These are phyloP conservation scores for Sicyos baderoa DNA, from an alignment of 306 rosid genomes.

Conservation along the genomic window DNA sequence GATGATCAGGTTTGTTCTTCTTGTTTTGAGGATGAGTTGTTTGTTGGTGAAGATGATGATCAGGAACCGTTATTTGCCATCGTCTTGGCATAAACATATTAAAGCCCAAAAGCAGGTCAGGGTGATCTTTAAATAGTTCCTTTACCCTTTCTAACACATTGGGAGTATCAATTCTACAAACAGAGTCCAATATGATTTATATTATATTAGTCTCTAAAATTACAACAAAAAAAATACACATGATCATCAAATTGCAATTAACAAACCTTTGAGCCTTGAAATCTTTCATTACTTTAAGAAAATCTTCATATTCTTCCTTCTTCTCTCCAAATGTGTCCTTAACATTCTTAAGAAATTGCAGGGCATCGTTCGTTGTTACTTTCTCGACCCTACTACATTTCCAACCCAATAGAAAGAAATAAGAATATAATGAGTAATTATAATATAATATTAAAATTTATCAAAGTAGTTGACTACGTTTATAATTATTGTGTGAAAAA, in stretches of 20 bases:
- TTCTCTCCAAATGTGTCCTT: constrained; percentile 88
- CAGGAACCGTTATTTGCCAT: constrained; percentile 64
- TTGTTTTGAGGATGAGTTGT: constrained; percentile 74
- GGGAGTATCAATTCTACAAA: constrained; percentile 73
- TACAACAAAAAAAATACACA: not conserved
- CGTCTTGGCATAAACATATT: constrained; percentile 97
- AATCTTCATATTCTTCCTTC: constrained; percentile 75
- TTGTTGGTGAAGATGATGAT: constrained; percentile 61
- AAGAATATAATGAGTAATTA: too few species aligned
- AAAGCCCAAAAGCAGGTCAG: constrained; percentile 80
- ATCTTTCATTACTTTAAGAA: constrained; percentile 96
- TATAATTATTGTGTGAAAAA: too few species aligned
- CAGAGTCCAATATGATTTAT: too few species aligned
- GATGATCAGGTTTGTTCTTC: constrained; percentile 62
- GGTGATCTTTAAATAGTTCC: constrained; percentile 89
- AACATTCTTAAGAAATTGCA: constrained; percentile 79
- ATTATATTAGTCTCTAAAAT: too few species aligned
- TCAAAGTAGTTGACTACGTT: too few species aligned
- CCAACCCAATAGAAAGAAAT: constrained; percentile 11
- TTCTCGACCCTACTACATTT: constrained; percentile 70
- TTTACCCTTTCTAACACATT: constrained; percentile 93
- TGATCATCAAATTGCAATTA: not conserved
- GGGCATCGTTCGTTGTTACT: constrained; percentile 83
- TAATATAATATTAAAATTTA: too few species aligned
- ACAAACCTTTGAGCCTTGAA: constrained; percentile 86